Percentiles rank a stretch among this genome's conserved stretches.
Conservation (phyloP, 805 yeast species). For the Saccharomycopsis oosterbeekiorum region DNA sequence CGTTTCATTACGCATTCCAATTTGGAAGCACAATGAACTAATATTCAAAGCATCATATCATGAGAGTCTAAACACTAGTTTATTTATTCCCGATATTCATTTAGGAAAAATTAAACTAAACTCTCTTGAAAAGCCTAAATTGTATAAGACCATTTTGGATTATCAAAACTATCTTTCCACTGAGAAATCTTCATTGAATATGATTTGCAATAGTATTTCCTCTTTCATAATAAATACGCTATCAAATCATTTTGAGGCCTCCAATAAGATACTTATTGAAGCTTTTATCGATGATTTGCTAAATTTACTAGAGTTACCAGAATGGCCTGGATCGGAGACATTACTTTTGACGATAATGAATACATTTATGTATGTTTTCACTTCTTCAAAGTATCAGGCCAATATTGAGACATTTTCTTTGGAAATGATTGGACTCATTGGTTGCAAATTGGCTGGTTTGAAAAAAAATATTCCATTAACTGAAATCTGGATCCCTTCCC, state of each 20-base stretch:
- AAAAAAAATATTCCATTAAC: constrained; percentile 20
- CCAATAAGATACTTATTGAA: constrained; percentile 35
- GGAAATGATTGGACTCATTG: constrained; percentile 55
- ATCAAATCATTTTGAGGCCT: constrained; percentile 25
- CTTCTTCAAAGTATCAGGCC: constrained; percentile 30
- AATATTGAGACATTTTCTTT: constrained; percentile 41
- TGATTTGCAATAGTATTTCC: constrained; percentile 8
- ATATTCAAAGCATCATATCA: constrained; percentile 11
- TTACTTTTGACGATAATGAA: constrained; percentile 38
- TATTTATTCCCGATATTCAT: constrained; percentile 13
- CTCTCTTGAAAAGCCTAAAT: constrained; percentile 15
- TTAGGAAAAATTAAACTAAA: constrained; percentile 17
- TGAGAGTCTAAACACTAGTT: constrained; percentile 12
- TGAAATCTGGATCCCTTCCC: constrained; percentile 4
- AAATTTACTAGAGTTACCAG: constrained; percentile 40
- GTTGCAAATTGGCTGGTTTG: constrained; percentile 36
- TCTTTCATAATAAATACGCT: constrained; percentile 25
- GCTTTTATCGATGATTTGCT: constrained; percentile 48
- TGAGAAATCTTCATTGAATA: constrained; percentile 21
- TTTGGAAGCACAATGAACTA: constrained; percentile 4
- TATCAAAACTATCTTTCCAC: constrained; percentile 19
- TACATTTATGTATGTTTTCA: constrained; percentile 31
- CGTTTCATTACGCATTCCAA: constrained; percentile 18
- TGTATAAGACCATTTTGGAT: constrained; percentile 20
- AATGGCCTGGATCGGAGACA: constrained; percentile 52